These are phyloP conservation scores for Logfia minima DNA, from an alignment of 129 eudicot genomes.

Conservation along the genomic window DNA sequence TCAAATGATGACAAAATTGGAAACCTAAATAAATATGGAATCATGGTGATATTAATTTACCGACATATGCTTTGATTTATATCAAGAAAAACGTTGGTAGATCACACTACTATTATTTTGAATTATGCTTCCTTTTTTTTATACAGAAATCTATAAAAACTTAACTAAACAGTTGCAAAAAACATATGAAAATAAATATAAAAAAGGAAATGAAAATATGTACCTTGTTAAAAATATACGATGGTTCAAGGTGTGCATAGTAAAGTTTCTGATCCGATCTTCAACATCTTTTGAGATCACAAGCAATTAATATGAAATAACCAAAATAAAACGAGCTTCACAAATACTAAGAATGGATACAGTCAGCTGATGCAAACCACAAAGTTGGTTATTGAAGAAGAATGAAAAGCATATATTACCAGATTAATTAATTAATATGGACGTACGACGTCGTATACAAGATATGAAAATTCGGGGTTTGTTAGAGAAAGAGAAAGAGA, in stretches of 20 bases:
- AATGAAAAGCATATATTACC: conserved; percentile 20
- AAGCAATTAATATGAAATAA: background rate
- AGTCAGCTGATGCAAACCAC: background rate
- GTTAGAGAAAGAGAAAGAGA: conserved; percentile 23
- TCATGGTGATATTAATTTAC: background rate
- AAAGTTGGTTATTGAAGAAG: conserved; percentile 21
- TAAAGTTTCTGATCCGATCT: conserved; percentile 29
- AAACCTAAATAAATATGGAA: conserved; percentile 1
- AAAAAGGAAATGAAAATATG: background rate
- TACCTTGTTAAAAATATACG: background rate
- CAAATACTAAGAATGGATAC: background rate
- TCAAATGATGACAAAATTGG: background rate
- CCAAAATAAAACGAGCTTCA: background rate
- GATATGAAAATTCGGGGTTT: conserved; percentile 25
- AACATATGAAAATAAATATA: background rate
- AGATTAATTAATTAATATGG: background rate
- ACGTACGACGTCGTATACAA: conserved; percentile 26
- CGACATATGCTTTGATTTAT: background rate
- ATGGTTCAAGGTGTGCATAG: background rate
- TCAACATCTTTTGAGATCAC: conserved; percentile 21
- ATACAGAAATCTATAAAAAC: background rate
- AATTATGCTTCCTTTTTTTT: background rate
- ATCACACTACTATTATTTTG: background rate
- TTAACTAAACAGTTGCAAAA: background rate
- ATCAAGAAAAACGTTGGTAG: background rate